phyloP scores from a whole-genome alignment of 441 rosid genomes.

The Theobroma grandiflorum region DNA sequence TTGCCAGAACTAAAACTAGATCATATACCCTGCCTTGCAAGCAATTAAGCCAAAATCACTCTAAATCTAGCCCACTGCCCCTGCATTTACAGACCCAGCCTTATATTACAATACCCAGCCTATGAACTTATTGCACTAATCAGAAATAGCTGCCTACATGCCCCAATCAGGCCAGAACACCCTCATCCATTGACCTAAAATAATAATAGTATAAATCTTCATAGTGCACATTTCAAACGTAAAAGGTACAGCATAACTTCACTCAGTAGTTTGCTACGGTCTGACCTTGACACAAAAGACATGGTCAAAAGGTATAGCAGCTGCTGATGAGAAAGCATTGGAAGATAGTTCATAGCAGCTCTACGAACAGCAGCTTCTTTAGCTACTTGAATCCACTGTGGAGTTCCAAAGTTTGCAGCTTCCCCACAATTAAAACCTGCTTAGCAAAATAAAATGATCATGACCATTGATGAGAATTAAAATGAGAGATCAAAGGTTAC shows the following conservation, averaged over 20 bases:
- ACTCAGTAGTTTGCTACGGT: conserved; percentile 21
- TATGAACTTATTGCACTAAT: not conserved
- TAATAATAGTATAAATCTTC: not conserved
- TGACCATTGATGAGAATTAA: not conserved
- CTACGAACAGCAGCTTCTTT: conserved; percentile 99
- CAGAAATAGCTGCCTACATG: not conserved
- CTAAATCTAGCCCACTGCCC: not conserved
- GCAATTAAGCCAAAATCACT: not conserved
- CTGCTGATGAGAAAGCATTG: conserved; percentile 99
- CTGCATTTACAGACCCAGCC: not conserved
- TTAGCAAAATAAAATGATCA: conserved; percentile 24
- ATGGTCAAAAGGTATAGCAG: conserved; percentile 95
- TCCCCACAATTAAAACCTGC: conserved; percentile 99
- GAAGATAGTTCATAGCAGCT: conserved; percentile 99
- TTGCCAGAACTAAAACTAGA: not conserved
- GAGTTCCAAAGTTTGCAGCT: conserved; percentile 99
- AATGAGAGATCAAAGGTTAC: conserved; percentile 5
- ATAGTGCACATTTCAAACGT: conserved; percentile 15
- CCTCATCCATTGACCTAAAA: conserved; percentile 1
- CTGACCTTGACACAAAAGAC: conserved; percentile 96
- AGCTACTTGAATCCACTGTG: conserved; percentile 97
- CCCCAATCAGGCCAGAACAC: not conserved
- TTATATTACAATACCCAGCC: not conserved
- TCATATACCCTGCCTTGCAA: not conserved
- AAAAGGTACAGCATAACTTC: conserved; percentile 29